Evolutionary conservation across 345 rosid genomes (phyloP), one percentile per base, ranked within the genome.

Genomic region (Luvunga scandens): DNA sequence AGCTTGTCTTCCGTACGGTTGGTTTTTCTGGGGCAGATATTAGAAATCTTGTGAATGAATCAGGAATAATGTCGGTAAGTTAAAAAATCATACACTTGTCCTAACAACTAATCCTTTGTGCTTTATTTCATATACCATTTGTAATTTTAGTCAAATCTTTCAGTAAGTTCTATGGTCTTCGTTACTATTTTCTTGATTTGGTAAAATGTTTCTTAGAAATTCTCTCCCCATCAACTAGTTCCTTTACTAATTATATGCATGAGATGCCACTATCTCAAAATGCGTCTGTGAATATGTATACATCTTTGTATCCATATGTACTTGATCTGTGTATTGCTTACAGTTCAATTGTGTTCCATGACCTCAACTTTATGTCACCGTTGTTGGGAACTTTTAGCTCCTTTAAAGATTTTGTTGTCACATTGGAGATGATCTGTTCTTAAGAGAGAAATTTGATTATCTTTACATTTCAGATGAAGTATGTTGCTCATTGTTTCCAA

Each of bases 11-110:
- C 79, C 92, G 99, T 53, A 93, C 98, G 0, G 94, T 92, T 85
- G 99, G 98, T 56, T 95, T 91, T 86, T 93, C 98, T 9, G 99
- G 99, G 21, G 99, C 99, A 76, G 99, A 95, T 86, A 93, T 95
- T 57, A 87, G 94, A 33, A 95, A 93, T 89, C 98, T 92, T 80
- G 99, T 95, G 69, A 93, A 95, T 78, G 98, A 95, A 88, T 93
- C 99, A 63, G 99, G 96, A 75, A 93, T 95, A 66, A 95, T 93
- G 99, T 88, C 99, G 71, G 99, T 95, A 90, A 85, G 98, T 90
- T 50, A 30, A 24, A 65, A n/a, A 31, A 57, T 68, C 59, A 61
- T 56, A 30, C 34, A 62, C 45, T 72, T 74, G 1, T 59, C 62
- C 16, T 22, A 13, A 7, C 5, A 25, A 33, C 13, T 0, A 4